These are phyloP conservation scores for Penicillium decumbens DNA, from an alignment of 2,329 filamentous ascomycete genomes.

Conservation along the genomic window DNA sequence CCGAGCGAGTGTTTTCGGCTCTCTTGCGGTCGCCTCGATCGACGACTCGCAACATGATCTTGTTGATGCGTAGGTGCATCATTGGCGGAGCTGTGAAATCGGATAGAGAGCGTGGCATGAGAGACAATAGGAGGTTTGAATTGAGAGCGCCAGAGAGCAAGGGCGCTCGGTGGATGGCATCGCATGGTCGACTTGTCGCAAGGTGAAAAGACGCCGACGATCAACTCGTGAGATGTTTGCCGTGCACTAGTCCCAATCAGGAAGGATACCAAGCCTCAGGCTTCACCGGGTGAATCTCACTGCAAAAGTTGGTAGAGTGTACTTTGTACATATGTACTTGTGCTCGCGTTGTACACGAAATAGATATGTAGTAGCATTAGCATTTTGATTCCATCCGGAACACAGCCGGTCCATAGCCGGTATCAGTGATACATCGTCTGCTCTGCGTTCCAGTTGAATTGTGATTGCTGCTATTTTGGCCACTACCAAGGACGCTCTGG, in stretches of 20 bases:
- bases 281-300: too few species aligned
- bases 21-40: background rate
- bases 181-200: constrained; percentile 8
- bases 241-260: background rate
- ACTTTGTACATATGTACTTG: too few species aligned
- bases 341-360: too few species aligned
- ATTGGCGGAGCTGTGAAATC: constrained; percentile 8
- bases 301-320: too few species aligned
- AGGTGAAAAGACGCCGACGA: background rate
- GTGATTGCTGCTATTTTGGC: too few species aligned
- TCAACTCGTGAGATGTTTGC: background rate
- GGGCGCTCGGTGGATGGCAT: constrained; percentile 2
- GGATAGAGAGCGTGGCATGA: background rate
- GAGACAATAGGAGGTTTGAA: background rate
- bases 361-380: too few species aligned
- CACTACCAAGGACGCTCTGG: too few species aligned
- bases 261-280: background rate
- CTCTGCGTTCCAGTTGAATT: too few species aligned
- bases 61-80: background rate
- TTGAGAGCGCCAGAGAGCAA: background rate
- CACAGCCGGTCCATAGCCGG: too few species aligned
- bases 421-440: too few species aligned
- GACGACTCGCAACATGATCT: constrained; percentile 1
- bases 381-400: too few species aligned
- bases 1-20: constrained; percentile 23